Evolutionary conservation across 495 filamentous ascomycete species (phyloP).

Genomic region (Thermochaetoides thermophila): DNA sequence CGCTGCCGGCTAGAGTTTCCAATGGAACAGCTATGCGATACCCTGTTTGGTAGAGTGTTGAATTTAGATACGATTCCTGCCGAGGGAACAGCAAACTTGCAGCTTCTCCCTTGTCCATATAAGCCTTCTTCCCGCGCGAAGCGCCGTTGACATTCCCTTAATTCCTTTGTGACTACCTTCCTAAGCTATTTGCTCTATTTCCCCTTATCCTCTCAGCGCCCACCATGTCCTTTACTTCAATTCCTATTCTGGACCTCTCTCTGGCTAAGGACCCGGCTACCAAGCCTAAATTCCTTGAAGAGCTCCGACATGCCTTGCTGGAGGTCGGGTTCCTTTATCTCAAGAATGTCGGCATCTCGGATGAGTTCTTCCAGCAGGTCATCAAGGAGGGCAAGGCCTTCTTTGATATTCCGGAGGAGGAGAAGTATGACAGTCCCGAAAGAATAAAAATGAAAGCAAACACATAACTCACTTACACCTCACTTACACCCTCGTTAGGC

Average conservation of each 20-base stretch:
- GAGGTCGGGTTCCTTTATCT: conserved; percentile 92
- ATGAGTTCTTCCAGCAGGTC: conserved; percentile 50
- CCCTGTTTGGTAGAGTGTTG: conserved; percentile 3
- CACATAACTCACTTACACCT: too few relatives aligned
- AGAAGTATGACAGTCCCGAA: conserved; percentile 38
- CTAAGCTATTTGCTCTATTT: too few relatives aligned
- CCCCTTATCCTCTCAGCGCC: neutral
- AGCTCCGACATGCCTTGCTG: conserved; percentile 65
- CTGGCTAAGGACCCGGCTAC: conserved; percentile 46
- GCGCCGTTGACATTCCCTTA: too few relatives aligned
- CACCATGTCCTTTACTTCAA: conserved; percentile 50
- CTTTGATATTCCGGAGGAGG: conserved; percentile 68
- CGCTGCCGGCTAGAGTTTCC: neutral
- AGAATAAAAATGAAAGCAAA: too few relatives aligned
- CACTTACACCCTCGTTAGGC: too few relatives aligned
- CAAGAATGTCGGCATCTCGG: conserved; percentile 62
- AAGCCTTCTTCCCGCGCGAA: too few relatives aligned
- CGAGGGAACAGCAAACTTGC: too few relatives aligned
- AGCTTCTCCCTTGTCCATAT: too few relatives aligned
- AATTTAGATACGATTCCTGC: too few relatives aligned
- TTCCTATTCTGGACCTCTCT: conserved; percentile 73
- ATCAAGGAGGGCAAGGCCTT: conserved; percentile 54
- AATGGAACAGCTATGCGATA: conserved; percentile 1
- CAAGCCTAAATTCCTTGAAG: conserved; percentile 56
- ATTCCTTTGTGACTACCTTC: too few relatives aligned